Conservation (phyloP, 2,329 filamentous ascomycete species). For the Coniochaeta sp. region DNA sequence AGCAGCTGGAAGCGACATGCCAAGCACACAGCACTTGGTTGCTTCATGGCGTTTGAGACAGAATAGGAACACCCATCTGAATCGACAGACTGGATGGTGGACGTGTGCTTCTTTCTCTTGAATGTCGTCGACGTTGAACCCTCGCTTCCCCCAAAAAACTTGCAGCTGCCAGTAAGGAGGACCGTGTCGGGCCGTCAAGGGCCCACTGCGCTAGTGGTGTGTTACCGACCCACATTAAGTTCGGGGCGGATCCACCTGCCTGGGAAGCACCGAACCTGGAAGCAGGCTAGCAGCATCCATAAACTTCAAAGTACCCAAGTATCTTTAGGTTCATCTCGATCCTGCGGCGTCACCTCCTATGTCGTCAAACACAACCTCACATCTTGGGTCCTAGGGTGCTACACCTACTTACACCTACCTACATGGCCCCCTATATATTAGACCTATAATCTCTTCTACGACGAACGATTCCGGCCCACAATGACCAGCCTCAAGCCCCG, state of each 20-base stretch:
- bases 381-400: neutral
- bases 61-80: neutral
- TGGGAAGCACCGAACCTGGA: too few relatives aligned
- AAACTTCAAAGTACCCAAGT: too few relatives aligned
- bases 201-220: neutral
- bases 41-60: constrained; percentile 8
- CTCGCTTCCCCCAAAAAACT: neutral
- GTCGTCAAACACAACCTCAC: neutral
- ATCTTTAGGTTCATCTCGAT: too few relatives aligned
- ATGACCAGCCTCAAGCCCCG: constrained; percentile 79
- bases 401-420: neutral
- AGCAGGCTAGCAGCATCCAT: neutral
- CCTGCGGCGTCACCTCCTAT: too few relatives aligned
- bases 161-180: neutral
- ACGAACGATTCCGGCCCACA: constrained; percentile 4
- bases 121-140: neutral
- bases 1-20: constrained; percentile 3
- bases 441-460: neutral
- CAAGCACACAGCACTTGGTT: constrained; percentile 10
- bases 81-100: neutral
- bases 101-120: neutral
- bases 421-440: neutral
- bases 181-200: neutral
- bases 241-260: too few relatives aligned
- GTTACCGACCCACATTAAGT: neutral